Evolutionary conservation across 495 filamentous ascomycete genomes (phyloP).

Genomic region (Baudoinia panamericana): DNA sequence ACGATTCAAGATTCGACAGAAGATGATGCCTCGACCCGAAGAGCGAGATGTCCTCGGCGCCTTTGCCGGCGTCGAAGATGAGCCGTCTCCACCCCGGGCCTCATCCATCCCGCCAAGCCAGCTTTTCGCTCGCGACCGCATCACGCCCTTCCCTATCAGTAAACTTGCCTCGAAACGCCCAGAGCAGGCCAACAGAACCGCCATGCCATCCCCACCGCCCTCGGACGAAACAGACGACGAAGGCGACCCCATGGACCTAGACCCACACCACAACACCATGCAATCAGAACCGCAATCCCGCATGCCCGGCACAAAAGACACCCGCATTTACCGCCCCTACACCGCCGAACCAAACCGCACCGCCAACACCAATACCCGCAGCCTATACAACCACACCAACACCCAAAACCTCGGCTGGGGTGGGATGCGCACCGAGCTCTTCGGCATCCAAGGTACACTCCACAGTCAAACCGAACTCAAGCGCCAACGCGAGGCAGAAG

Average conservation of each 20-base stretch:
- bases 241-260: constrained; percentile 17
- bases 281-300: no score
- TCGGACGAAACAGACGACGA: constrained; percentile 7
- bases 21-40: constrained; percentile 17
- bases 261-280: background rate
- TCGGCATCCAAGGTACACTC: constrained; percentile 8
- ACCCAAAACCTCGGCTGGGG: constrained; percentile 12
- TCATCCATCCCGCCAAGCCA: constrained; percentile 14
- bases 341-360: background rate
- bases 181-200: background rate
- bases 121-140: constrained; percentile 11
- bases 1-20: constrained; percentile 10
- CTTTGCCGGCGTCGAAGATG: constrained; percentile 11
- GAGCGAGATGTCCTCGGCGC: constrained; percentile 17
- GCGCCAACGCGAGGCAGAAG: background rate
- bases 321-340: constrained; percentile 1
- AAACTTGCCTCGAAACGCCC: constrained; percentile 11
- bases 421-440: constrained; percentile 12
- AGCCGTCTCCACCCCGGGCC: constrained; percentile 1
- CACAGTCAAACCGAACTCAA: background rate
- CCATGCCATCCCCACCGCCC: constrained; percentile 8
- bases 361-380: background rate
- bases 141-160: constrained; percentile 16
- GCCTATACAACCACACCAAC: constrained; percentile 8
- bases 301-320: constrained; percentile 6